Base-by-base conservation (phyloP, 176 grass and related monocot genomes). In the Carex pumila region DNA sequence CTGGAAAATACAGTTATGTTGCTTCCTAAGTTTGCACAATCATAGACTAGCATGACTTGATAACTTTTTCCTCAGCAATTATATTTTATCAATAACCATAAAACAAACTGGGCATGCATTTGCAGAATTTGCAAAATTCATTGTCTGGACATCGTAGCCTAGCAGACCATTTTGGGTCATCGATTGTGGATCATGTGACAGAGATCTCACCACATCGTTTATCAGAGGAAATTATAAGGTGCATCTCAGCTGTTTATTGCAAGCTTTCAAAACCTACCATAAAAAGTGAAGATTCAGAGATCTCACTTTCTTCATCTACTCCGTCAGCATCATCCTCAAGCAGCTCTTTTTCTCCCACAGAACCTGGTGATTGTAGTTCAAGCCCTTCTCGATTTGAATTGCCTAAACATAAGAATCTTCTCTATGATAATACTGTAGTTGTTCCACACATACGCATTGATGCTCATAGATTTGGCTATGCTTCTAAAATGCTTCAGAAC, bases 401-500 rank as follows among this genome's bases (percentile, higher is more conserved):
- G 56, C 18, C 67, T 6, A 91, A 85, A 37, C 75, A 84, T 61
- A 92, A 84, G 61, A 87, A 64, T 71, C 77, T 57, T 71, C 89
- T 85, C 43, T 87, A 55, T 79, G 86, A 47, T 61, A 76, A 84
- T 19, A 87, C 90, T 83, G 74, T 96, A 77, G 62, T 92, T 80
- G 85, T 92, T 89, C 91, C 93, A 84, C 71, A 73, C 66, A 94
- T 96, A 92, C 77, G 88, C 79, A 89, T 99, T 59, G 93, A 99
- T 87, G 88, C 89, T 81, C 85, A 94, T n/a, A 94, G 92, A 86
- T 99, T 99, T 55, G 91, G 90, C 2, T 99, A 96, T 85, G 97
- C 93, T 61, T 99, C 88, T 73, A 90, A 92, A 88, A 94, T 96
- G 97, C 85, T 99, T 50, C 87, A 92, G 65, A 92, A 84, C 19